Percentiles rank a stretch among this genome's conserved stretches.
phyloP scores from a whole-genome alignment of 2,329 filamentous ascomycete species.

The Fusarium circinatum region DNA sequence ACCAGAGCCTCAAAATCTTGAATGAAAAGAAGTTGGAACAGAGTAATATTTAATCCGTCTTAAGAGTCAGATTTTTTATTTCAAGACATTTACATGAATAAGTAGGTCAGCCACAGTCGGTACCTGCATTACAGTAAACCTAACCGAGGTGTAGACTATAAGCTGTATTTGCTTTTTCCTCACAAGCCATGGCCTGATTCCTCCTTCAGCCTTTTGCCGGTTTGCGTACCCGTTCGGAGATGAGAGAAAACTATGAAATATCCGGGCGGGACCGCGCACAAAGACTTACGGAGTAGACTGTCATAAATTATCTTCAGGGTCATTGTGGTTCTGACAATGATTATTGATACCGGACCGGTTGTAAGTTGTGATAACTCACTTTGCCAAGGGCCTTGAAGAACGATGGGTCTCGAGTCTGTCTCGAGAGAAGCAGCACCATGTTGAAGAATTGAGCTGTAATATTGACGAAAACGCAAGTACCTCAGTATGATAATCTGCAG shows the following conservation, averaged over 20 bases:
- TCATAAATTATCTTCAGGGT: background rate
- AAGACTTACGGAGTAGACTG: too few species aligned
- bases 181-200: conserved; percentile 32
- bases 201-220: background rate
- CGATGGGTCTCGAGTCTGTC: background rate
- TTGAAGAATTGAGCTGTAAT: background rate
- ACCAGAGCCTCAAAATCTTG: background rate
- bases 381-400: background rate
- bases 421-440: background rate
- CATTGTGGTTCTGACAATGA: background rate
- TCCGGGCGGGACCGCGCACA: conserved; percentile 2
- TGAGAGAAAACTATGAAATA: conserved; percentile 16
- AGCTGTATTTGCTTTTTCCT: conserved; percentile 30
- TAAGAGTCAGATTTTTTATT: background rate
- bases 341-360: background rate
- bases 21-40: background rate
- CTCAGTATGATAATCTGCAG: background rate
- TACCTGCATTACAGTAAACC: conserved; percentile 15
- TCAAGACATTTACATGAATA: background rate
- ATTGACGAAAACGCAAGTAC: background rate
- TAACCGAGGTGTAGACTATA: background rate
- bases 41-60: too few species aligned
- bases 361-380: background rate
- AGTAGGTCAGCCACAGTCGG: background rate
- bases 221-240: background rate